Evolutionary conservation across 306 rosid genomes (phyloP).

Genomic region (Cucurbita moschata): DNA sequence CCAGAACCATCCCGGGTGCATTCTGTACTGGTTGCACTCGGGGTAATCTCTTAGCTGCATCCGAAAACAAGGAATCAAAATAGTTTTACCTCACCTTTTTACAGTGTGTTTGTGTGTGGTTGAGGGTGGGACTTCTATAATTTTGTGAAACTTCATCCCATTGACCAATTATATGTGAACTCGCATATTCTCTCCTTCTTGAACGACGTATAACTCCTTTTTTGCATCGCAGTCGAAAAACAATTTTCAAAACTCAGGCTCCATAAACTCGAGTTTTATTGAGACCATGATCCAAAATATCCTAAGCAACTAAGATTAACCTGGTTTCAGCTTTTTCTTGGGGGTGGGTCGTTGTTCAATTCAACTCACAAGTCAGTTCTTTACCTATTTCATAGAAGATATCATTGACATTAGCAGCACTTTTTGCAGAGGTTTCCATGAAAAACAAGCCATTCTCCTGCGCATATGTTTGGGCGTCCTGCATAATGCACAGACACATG

Average conservation of each 20-base stretch:
- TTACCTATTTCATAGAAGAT: conserved; percentile 46
- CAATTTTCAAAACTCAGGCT: background rate
- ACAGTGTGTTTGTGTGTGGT: background rate
- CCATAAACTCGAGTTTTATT: background rate
- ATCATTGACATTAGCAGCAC: conserved; percentile 44
- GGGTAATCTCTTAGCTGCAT: conserved; percentile 5
- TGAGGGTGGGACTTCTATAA: background rate
- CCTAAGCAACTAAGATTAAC: background rate
- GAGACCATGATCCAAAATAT: background rate
- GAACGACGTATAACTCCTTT: background rate
- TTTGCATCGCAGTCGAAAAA: background rate
- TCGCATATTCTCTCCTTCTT: too few relatives aligned
- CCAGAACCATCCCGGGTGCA: conserved; percentile 6
- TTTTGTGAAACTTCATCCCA: background rate
- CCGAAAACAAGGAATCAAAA: background rate
- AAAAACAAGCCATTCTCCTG: conserved; percentile 48
- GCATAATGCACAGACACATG: background rate
- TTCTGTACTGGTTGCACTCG: conserved; percentile 10
- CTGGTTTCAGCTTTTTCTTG: background rate
- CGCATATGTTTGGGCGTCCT: conserved; percentile 50
- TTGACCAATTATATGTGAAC: background rate
- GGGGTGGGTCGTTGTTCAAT: background rate
- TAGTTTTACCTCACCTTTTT: background rate
- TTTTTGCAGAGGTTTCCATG: conserved; percentile 55
- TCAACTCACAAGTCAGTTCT: background rate